Evolutionary conservation across 345 rosid genomes (phyloP).

Genomic region (Gossypium anomalum): DNA sequence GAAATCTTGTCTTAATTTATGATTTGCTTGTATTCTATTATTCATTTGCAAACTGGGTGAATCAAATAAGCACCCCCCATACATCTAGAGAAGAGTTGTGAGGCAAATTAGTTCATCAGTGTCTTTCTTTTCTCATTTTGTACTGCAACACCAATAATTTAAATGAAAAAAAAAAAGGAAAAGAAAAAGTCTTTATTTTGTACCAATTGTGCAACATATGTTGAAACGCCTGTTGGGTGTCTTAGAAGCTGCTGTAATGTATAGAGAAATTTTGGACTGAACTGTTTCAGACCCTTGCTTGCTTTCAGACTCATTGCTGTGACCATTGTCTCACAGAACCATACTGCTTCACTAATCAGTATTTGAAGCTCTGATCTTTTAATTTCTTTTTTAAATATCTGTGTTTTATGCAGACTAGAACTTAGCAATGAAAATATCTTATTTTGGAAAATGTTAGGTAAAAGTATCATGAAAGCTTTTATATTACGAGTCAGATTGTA

Average conservation of each 20-base stretch:
- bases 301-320: neutral
- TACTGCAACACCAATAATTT: neutral
- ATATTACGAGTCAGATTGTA: too few relatives aligned
- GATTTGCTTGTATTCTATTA: conserved; percentile 8
- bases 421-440: too few relatives aligned
- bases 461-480: too few relatives aligned
- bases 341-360: neutral
- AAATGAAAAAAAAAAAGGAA: neutral
- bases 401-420: too few relatives aligned
- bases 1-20: conserved; percentile 11
- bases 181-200: neutral
- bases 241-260: neutral
- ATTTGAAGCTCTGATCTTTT: neutral
- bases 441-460: too few relatives aligned
- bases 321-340: neutral
- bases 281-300: too few relatives aligned
- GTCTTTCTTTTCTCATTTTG: conserved; percentile 5
- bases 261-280: neutral
- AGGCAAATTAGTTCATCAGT: neutral
- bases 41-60: conserved; percentile 27
- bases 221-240: neutral
- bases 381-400: neutral
- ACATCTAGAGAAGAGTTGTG: conserved; percentile 8
- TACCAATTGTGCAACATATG: neutral
- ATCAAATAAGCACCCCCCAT: conserved; percentile 13